A percentile compares a stretch with the other conserved stretches of the same genome.
Evolutionary conservation across 306 rosid species (phyloP).

Genomic region (Rosa chinensis): DNA sequence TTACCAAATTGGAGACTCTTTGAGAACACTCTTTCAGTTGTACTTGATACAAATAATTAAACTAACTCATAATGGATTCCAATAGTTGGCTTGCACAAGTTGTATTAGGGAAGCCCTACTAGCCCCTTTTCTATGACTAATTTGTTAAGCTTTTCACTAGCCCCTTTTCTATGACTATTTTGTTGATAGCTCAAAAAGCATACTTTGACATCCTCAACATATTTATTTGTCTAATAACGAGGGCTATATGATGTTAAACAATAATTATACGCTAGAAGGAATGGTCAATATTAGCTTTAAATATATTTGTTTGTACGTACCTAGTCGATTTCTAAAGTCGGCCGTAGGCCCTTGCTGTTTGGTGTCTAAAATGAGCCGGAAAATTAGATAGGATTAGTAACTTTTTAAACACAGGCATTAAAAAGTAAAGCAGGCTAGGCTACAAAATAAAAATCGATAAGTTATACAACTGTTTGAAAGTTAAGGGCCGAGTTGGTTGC

Average conservation of each 20-base stretch:
- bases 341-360: not conserved
- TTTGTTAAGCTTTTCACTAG: not conserved
- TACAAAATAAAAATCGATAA: too few species aligned
- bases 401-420: too few species aligned
- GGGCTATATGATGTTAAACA: not conserved
- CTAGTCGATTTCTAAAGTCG: too few species aligned
- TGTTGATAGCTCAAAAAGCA: not conserved
- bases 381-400: too few species aligned
- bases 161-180: not conserved
- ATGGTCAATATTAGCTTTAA: not conserved
- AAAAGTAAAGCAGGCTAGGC: too few species aligned
- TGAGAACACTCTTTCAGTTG: not conserved
- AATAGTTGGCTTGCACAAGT: slow-evolving; percentile 15
- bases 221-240: not conserved
- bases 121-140: slow-evolving; percentile 4
- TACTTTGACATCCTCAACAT: not conserved
- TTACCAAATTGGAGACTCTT: not conserved
- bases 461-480: not conserved
- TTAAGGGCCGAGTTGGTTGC: not conserved
- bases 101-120: slow-evolving; percentile 1
- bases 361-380: not conserved
- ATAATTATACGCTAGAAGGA: not conserved
- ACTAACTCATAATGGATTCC: not conserved
- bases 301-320: not conserved
- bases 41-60: not conserved